A percentile compares a stretch with the other conserved stretches of the same genome.
These are phyloP conservation scores for Stagonosporopsis chrysanthemi DNA, from an alignment of 2,329 filamentous ascomycete species.

Conservation along the genomic window DNA sequence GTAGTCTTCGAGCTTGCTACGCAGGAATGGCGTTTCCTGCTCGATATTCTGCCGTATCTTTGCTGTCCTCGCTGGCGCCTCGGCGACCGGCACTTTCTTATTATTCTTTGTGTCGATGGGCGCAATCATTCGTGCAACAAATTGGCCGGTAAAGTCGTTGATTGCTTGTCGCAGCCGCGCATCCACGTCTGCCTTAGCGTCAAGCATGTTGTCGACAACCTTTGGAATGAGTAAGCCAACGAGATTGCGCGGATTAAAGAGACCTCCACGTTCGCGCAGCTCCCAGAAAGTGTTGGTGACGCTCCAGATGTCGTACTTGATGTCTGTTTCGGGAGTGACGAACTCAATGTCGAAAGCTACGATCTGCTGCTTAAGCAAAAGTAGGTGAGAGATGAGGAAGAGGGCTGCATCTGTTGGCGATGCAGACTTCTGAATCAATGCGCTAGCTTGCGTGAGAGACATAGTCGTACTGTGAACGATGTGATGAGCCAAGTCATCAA, in stretches of 20 bases:
- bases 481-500: conserved; percentile 75
- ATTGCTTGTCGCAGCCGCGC: conserved; percentile 68
- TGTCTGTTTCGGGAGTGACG: conserved; percentile 65
- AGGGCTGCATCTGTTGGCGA: conserved; percentile 78
- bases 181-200: conserved; percentile 73
- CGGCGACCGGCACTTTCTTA: conserved; percentile 33
- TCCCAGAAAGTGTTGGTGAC: conserved; percentile 73
- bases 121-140: conserved; percentile 64
- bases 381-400: conserved; percentile 92
- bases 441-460: conserved; percentile 79
- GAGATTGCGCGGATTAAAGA: conserved; percentile 71
- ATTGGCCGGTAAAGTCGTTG: conserved; percentile 69
- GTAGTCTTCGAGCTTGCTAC: conserved; percentile 66
- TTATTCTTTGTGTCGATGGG: conserved; percentile 45
- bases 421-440: conserved; percentile 71
- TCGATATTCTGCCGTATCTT: conserved; percentile 64
- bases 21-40: conserved; percentile 64
- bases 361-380: conserved; percentile 94
- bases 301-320: conserved; percentile 71
- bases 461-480: conserved; percentile 91
- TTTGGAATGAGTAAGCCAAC: conserved; percentile 68
- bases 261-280: conserved; percentile 67
- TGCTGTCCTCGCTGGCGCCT: conserved; percentile 43
- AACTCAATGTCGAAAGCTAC: conserved; percentile 93
- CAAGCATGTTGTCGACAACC: conserved; percentile 75